Conservation (phyloP, 2,329 filamentous ascomycete species). For the Fusarium lyarnte region DNA sequence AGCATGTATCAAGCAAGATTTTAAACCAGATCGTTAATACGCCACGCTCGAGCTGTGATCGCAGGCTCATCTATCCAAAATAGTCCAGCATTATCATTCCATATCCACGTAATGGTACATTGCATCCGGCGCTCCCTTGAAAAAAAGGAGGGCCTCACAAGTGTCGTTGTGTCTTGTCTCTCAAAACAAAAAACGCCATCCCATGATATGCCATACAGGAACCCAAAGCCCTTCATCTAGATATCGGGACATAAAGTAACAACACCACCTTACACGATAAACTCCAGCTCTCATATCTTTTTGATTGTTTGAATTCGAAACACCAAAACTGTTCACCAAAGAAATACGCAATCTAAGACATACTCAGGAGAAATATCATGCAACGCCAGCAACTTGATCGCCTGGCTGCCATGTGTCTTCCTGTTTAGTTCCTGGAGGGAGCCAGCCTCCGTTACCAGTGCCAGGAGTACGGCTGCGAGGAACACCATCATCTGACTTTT, state of each 20-base stretch:
- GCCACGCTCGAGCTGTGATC: slow-evolving; percentile 1
- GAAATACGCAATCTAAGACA: slow-evolving; percentile 1
- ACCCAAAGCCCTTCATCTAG: slow-evolving; percentile 21
- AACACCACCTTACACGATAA: not conserved
- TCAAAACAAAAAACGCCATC: slow-evolving; percentile 27
- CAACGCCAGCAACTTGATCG: slow-evolving; percentile 46
- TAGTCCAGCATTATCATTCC: slow-evolving; percentile 25
- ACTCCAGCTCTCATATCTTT: slow-evolving; percentile 16
- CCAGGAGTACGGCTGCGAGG: slow-evolving; percentile 52
- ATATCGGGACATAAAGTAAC: slow-evolving; percentile 10
- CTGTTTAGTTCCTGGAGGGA: slow-evolving; percentile 83
- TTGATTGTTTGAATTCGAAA: slow-evolving; percentile 9
- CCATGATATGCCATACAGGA: slow-evolving; percentile 34
- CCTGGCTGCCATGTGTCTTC: slow-evolving; percentile 79
- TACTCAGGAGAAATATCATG: slow-evolving; percentile 5
- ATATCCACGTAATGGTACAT: slow-evolving; percentile 41
- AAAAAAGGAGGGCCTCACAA: not conserved
- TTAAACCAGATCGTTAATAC: slow-evolving; percentile 21
- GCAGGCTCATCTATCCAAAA: slow-evolving; percentile 33
- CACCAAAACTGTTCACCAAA: not conserved
- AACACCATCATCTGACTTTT: slow-evolving; percentile 64
- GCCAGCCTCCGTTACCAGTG: slow-evolving; percentile 63
- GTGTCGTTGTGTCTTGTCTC: slow-evolving; percentile 3
- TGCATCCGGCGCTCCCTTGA: slow-evolving; percentile 4
- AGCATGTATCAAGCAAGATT: not conserved